Percentiles rank a stretch among this genome's conserved stretches.
These are phyloP conservation scores for Fusarium avenaceum DNA, from an alignment of 2,329 filamentous ascomycete genomes.

Conservation along the genomic window DNA sequence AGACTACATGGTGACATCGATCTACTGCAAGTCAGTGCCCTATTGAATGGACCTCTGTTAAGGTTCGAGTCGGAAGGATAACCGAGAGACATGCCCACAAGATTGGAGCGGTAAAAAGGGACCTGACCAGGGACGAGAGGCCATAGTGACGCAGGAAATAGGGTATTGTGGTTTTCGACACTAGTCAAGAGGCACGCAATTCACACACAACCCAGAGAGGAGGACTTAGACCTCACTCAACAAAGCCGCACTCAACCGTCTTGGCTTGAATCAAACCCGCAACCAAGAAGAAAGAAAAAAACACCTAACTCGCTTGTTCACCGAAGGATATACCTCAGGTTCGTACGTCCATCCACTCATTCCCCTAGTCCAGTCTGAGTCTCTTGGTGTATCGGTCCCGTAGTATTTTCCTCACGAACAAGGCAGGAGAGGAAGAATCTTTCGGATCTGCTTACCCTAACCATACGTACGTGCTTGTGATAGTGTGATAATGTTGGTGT, in stretches of 20 bases:
- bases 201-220: too few species aligned
- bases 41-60: slow-evolving; percentile 13
- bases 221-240: slow-evolving; percentile 1
- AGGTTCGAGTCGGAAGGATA: slow-evolving; percentile 18
- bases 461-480: not conserved
- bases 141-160: slow-evolving; percentile 6
- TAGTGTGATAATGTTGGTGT: slow-evolving; percentile 9
- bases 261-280: not conserved
- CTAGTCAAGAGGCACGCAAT: not conserved
- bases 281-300: not conserved
- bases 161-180: not conserved
- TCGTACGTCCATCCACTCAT: slow-evolving; percentile 5
- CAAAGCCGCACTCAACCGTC: not conserved
- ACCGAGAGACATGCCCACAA: slow-evolving; percentile 16
- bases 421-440: not conserved
- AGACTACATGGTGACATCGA: not conserved
- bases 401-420: not conserved
- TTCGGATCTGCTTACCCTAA: not conserved
- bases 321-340: slow-evolving; percentile 1
- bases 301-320: not conserved
- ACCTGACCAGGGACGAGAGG: not conserved
- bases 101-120: slow-evolving; percentile 11
- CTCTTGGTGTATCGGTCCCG: slow-evolving; percentile 3
- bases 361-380: not conserved
- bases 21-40: slow-evolving; percentile 25